Base-by-base conservation (phyloP, 2,329 filamentous ascomycete species). In the Fusarium armeniacum region DNA sequence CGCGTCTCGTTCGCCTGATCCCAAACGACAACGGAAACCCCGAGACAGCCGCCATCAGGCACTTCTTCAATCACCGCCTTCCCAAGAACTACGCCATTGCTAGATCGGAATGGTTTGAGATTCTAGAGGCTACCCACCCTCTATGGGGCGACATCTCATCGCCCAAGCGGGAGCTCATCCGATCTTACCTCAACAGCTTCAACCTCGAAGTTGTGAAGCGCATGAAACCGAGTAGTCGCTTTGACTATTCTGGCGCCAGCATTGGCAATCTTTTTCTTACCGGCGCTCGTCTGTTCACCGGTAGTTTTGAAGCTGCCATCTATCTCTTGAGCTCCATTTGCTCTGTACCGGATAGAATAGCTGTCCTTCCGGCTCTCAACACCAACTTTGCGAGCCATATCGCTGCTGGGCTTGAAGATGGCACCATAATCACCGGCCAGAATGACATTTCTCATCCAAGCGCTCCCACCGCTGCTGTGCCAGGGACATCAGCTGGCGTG, bases 321-420 rank as follows among this genome's bases (percentile, higher is more conserved):
- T 97, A 97, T 77, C 87, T 98, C 3, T 86, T 98, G 6, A 92
- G 91, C 52, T 92, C 91, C 72, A 93, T 98, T 69, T 97, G 94
- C 76, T 89, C 89, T n/a, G 91, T 98, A 1, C 91, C 93, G 0
- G 86, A 88, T 13, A 85, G 89, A 53, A 89, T 96, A 8, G 86
- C 89, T 0, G 93, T 98, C 1, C 88, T 98, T 18, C 96, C 95
- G 0, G 93, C 93, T 6, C 93, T 98, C 73, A 97, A 97, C 83
- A 94, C 92, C 67, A 98, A 97, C 78, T 98, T 98, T 82, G 93
- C 93, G 0, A 93, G 97, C 75, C 95, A 98, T 79, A 98, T 98
- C 71, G 93, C 92, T 8, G 95, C 94, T 3, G 91, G 92, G 0
- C 85, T 98, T 0, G 83, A 84, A 20, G 88, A 97, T 77, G 93